Percentiles rank a stretch among this genome's conserved stretches.
phyloP scores from a whole-genome alignment of 2,329 filamentous ascomycete species.

The Aspergillus hortae region DNA sequence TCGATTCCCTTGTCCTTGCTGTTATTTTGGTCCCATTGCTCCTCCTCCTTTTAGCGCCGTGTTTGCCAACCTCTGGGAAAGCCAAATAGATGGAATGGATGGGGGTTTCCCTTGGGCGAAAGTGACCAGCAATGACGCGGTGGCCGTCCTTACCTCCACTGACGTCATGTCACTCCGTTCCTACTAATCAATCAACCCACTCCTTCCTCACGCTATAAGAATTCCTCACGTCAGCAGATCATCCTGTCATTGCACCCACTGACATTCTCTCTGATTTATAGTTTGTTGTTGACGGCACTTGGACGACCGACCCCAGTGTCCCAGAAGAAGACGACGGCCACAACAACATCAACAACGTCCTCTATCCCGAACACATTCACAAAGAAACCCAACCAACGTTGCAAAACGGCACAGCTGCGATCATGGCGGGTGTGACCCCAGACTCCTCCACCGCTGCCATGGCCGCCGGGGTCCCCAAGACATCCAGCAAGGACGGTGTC shows the following conservation, averaged over 20 bases:
- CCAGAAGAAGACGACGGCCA: conserved; percentile 78
- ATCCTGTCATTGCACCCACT: conserved; percentile 10
- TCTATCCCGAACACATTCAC: conserved; percentile 69
- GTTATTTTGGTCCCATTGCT: not conserved
- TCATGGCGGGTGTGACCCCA: conserved; percentile 63
- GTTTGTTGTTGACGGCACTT: conserved; percentile 94
- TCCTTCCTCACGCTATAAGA: conserved; percentile 19
- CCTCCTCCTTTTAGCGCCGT: conserved; percentile 1
- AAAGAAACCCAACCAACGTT: conserved; percentile 7
- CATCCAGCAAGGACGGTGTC: conserved; percentile 18
- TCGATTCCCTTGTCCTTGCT: conserved; percentile 1
- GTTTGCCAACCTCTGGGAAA: not conserved
- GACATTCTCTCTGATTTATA: conserved; percentile 36
- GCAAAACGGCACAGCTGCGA: conserved; percentile 18
- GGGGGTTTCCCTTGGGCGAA: not conserved
- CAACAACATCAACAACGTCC: conserved; percentile 90
- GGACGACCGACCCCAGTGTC: conserved; percentile 77
- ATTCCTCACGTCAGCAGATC: conserved; percentile 8
- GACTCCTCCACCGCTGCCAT: conserved; percentile 65
- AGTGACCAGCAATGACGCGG: conserved; percentile 22
- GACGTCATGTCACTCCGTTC: conserved; percentile 14
- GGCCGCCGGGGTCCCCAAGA: conserved; percentile 33
- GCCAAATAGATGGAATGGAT: not conserved
- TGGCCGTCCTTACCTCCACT: conserved; percentile 19
- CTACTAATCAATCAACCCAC: conserved; percentile 1